Evolutionary conservation across 202 grass and related monocot species (phyloP).

Genomic region (Brachypodium distachyon): DNA sequence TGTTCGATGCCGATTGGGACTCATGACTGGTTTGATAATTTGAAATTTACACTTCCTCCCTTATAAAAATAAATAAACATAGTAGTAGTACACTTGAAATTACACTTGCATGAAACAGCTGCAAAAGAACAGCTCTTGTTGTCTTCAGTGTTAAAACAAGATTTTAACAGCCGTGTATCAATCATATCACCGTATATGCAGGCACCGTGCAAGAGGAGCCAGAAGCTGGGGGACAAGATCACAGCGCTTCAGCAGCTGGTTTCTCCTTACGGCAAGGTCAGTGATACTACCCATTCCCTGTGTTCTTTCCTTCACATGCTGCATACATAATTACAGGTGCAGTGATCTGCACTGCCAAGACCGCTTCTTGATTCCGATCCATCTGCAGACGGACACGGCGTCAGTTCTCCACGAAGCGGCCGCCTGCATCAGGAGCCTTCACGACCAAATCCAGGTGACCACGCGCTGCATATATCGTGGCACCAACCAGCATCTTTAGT

Average conservation of each 20-base stretch:
- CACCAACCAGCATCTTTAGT: not conserved
- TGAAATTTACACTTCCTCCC: too few relatives aligned
- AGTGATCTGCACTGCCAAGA: not conserved
- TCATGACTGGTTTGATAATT: too few relatives aligned
- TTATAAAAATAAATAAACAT: too few relatives aligned
- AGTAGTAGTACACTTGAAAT: too few relatives aligned
- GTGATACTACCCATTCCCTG: not conserved
- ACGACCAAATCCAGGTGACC: slow-evolving; percentile 67
- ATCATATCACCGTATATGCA: not conserved
- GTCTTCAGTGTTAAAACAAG: not conserved
- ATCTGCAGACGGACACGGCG: slow-evolving; percentile 65
- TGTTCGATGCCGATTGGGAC: too few relatives aligned
- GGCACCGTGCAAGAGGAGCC: slow-evolving; percentile 51
- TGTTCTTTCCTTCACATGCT: not conserved
- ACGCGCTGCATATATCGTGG: not conserved
- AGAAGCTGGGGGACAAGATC: slow-evolving; percentile 73
- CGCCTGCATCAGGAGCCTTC: slow-evolving; percentile 58
- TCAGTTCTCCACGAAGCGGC: slow-evolving; percentile 81
- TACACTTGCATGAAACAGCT: too few relatives aligned
- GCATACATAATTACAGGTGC: too few relatives aligned
- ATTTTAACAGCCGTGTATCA: not conserved
- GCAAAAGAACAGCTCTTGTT: not conserved
- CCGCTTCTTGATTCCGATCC: not conserved
- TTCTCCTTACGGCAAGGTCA: slow-evolving; percentile 86
- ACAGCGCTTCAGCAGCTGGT: slow-evolving; percentile 79